Base-by-base conservation (phyloP, 2,329 filamentous ascomycete species). In the Nemania abortiva region DNA sequence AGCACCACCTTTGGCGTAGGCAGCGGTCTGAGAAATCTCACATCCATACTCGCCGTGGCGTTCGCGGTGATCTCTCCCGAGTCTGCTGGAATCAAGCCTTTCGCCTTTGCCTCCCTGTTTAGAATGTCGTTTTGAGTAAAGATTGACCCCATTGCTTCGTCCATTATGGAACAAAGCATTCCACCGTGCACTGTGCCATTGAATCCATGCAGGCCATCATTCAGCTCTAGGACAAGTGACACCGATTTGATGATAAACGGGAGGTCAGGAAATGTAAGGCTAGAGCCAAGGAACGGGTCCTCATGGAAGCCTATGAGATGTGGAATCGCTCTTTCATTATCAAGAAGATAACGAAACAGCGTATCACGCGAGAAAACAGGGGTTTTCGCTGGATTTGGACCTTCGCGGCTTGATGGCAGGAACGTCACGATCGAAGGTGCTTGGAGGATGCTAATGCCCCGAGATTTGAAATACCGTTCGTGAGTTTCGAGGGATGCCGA, bases 141-240 rank as follows among this genome's bases (percentile, higher is more conserved):
- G 34, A 78, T 59, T 29, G 57, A 58, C 27, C 74, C 75, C 76
- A 78, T 78, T 42, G 73, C 73, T 63, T 79, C 77, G 69, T 78
- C 77, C 18, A 78, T 71, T 9, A 76, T 9, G 9, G 71, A 57
- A 7, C 68, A 49, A 11, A 74, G 63, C 1, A 79, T 60, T 4
- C 76, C 77, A 37, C 76, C 77, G 59, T 79, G 76, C 1, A 69
- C 63, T 6, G 72, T 62, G 29, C 71, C 75, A 55, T 73, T 75
- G 65, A 76, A 77, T 6, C 77, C 75, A 18, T 73, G 73, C 37
- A 76, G 52, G 1, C 73, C 76, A 1, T 61, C 60, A 3, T 55
- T 63, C 3, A 78, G 65, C 20, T 77, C 76, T n/a, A 70, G 68
- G 15, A 77, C 56, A 1, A 78, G 57, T 0, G 73, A 71, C 1